phyloP scores from a whole-genome alignment of 2,329 filamentous ascomycete species.

The Fusarium pilosicola region DNA sequence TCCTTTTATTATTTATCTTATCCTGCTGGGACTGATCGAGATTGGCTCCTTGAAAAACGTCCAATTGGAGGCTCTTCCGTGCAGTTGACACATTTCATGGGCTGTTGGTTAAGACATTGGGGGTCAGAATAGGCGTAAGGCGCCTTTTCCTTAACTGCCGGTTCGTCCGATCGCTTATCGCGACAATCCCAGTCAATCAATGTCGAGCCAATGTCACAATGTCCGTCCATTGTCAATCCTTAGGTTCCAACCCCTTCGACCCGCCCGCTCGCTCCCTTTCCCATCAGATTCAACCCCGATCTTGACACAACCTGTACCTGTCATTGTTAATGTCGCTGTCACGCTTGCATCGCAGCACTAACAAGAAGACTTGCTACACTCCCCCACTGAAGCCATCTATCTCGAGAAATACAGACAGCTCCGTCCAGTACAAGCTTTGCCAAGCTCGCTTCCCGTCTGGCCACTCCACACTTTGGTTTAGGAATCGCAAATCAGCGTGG shows the following conservation, averaged over 20 bases:
- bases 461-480: constrained; percentile 13
- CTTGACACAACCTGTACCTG: not conserved
- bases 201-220: not conserved
- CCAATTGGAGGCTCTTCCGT: not conserved
- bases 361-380: not conserved
- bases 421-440: constrained; percentile 22
- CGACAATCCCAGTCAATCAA: constrained; percentile 22
- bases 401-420: not conserved
- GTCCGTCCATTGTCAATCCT: not conserved
- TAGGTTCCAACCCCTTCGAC: not conserved
- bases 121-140: not conserved
- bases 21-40: not conserved
- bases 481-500: constrained; percentile 11
- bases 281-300: not conserved
- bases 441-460: constrained; percentile 17
- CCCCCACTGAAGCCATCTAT: not conserved
- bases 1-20: too few species aligned
- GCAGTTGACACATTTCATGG: not conserved
- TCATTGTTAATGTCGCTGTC: not conserved
- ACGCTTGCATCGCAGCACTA: not conserved
- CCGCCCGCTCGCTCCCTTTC: not conserved
- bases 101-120: not conserved
- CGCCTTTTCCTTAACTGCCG: constrained; percentile 20
- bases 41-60: not conserved
- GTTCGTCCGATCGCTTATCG: constrained; percentile 26